Evolutionary conservation across 1,284 basidiomycete species (phyloP).

Genomic region (Sporisorium iseilematis-ciliati): DNA sequence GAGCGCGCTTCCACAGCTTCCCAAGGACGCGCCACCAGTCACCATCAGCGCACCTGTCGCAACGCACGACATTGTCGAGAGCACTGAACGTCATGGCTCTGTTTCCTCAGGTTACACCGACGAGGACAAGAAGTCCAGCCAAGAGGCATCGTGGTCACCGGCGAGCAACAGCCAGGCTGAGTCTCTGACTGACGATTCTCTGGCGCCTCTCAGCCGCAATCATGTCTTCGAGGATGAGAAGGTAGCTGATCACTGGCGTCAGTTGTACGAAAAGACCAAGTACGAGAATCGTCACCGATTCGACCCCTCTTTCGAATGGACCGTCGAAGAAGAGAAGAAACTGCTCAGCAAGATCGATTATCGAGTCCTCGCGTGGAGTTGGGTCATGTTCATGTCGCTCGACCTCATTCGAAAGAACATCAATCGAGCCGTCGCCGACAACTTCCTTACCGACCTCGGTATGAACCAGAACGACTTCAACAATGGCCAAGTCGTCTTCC

Average conservation of each 20-base stretch:
- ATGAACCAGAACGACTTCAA: conserved; percentile 61
- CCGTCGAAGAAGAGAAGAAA: conserved; percentile 20
- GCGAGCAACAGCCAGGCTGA: conserved; percentile 13
- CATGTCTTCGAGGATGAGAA: conserved; percentile 47
- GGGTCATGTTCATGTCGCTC: conserved; percentile 49
- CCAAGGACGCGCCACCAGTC: conserved; percentile 30
- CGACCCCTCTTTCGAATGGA: conserved; percentile 44
- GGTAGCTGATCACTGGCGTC: conserved; percentile 40
- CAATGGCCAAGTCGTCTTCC: conserved; percentile 52
- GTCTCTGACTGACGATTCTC: conserved; percentile 17
- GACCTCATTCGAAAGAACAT: conserved; percentile 55
- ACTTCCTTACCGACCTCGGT: conserved; percentile 52
- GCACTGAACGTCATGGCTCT: conserved; percentile 21
- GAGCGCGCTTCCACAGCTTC: conserved; percentile 27
- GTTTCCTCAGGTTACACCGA: conserved; percentile 15
- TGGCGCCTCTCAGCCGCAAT: conserved; percentile 23
- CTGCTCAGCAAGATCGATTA: conserved; percentile 29
- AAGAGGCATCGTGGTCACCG: conserved; percentile 14
- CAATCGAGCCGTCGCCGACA: conserved; percentile 46
- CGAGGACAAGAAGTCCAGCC: conserved; percentile 20
- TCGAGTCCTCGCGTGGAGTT: conserved; percentile 29
- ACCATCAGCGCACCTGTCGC: conserved; percentile 19
- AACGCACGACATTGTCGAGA: conserved; percentile 12
- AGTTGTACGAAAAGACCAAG: conserved; percentile 34
- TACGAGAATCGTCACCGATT: conserved; percentile 48